These are phyloP conservation scores for Ceratobasidium sp. DNA, from an alignment of 1,284 basidiomycete genomes.

Conservation along the genomic window DNA sequence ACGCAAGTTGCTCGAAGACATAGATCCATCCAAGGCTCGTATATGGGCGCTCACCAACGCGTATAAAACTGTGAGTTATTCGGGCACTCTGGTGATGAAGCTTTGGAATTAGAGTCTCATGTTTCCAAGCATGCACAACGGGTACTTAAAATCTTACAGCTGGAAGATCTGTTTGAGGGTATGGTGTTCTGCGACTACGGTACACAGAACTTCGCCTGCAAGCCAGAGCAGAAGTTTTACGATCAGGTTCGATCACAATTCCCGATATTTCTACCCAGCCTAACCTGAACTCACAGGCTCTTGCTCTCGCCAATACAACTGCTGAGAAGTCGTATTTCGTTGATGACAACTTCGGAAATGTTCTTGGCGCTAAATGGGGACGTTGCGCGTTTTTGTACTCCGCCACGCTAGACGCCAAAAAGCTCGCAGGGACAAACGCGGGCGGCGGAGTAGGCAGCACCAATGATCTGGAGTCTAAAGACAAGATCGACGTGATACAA, in stretches of 20 bases:
- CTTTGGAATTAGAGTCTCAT: background rate
- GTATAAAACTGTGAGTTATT: conserved; percentile 70
- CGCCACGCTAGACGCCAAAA: conserved; percentile 32
- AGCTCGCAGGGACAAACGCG: conserved; percentile 45
- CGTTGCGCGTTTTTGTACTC: conserved; percentile 46
- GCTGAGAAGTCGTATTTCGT: conserved; percentile 77
- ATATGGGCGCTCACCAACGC: conserved; percentile 88
- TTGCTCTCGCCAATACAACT: conserved; percentile 66
- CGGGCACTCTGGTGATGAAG: background rate
- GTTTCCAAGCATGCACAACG: conserved; percentile 76
- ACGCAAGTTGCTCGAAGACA: conserved; percentile 76
- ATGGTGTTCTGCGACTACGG: conserved; percentile 85
- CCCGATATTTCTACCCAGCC: conserved; percentile 16
- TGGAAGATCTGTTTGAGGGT: conserved; percentile 82
- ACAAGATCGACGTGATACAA: conserved; percentile 59
- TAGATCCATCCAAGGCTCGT: conserved; percentile 80
- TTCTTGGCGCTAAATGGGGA: conserved; percentile 73
- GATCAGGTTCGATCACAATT: conserved; percentile 59
- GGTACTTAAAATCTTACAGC: conserved; percentile 77
- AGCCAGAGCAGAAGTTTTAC: conserved; percentile 81
- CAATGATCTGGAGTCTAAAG: conserved; percentile 67
- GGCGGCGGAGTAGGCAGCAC: conserved; percentile 63
- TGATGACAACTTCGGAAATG: conserved; percentile 69
- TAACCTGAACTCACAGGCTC: conserved; percentile 61
- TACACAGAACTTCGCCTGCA: conserved; percentile 77